Conservation (phyloP, 1,139 yeast genomes). For the Protomyces lactucae-debilis region DNA sequence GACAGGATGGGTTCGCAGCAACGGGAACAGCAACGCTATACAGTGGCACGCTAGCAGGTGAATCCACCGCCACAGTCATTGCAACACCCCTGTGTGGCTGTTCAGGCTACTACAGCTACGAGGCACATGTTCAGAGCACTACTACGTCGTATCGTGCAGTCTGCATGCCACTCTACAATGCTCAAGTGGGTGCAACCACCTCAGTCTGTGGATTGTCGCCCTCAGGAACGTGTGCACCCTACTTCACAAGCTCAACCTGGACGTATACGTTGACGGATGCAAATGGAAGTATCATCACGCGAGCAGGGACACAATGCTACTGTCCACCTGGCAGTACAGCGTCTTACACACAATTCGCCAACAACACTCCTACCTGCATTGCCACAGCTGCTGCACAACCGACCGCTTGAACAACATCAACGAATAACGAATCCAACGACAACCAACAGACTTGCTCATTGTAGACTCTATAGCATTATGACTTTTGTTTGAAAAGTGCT, state of each 20-base stretch:
- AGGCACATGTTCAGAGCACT: not conserved
- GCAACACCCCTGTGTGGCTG: conserved; percentile 9
- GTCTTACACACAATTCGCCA: not conserved
- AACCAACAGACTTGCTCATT: not conserved
- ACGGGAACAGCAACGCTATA: conserved; percentile 3
- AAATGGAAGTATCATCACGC: not conserved
- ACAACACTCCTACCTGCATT: not conserved
- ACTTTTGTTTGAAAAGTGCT: not conserved
- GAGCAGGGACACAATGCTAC: not conserved
- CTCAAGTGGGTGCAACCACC: not conserved
- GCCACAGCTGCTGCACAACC: not conserved
- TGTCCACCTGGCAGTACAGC: not conserved
- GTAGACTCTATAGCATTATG: no score
- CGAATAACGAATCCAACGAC: not conserved
- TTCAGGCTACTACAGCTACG: not conserved
- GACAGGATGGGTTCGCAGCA: not conserved
- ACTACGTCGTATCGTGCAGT: not conserved
- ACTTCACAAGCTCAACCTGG: not conserved
- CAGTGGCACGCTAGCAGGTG: conserved; percentile 2
- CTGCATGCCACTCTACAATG: not conserved
- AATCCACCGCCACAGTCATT: conserved; percentile 1
- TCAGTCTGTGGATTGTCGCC: not conserved
- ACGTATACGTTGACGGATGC: not conserved
- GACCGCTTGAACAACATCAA: not conserved
- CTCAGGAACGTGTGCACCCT: not conserved